These are phyloP conservation scores for Coniferiporia sulphurascens DNA, from an alignment of 1,284 basidiomycete species.

Conservation along the genomic window DNA sequence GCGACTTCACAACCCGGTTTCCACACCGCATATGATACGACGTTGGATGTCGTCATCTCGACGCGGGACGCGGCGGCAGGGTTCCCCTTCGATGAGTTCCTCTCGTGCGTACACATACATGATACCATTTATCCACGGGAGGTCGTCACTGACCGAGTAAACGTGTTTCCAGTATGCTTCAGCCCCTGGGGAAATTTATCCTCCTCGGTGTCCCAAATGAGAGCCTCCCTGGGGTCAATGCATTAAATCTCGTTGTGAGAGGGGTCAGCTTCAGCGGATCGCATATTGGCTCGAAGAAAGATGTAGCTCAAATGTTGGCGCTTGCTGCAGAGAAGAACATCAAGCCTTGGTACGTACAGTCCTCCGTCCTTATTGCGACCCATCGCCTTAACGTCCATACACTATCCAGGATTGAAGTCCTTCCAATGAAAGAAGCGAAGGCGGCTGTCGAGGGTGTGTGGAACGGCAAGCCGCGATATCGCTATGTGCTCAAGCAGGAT, in stretches of 20 bases:
- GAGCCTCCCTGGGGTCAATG: neutral
- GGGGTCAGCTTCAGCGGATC: slow-evolving; percentile 14
- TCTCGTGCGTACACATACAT: slow-evolving; percentile 23
- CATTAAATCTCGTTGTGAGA: slow-evolving; percentile 1
- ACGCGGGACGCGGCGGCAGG: slow-evolving; percentile 30
- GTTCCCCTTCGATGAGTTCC: slow-evolving; percentile 30
- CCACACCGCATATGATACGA: slow-evolving; percentile 34
- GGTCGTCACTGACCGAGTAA: neutral
- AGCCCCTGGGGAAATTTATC: slow-evolving; percentile 15
- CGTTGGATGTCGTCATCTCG: slow-evolving; percentile 42
- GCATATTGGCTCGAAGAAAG: slow-evolving; percentile 17
- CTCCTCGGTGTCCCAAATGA: slow-evolving; percentile 14
- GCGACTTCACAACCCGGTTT: slow-evolving; percentile 26
- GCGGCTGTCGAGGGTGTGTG: slow-evolving; percentile 50
- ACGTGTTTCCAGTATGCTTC: slow-evolving; percentile 9
- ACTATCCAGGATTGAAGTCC: slow-evolving; percentile 35
- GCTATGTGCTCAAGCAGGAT: slow-evolving; percentile 43
- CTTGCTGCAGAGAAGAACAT: slow-evolving; percentile 36
- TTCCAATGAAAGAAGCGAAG: slow-evolving; percentile 53
- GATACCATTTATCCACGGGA: too few species aligned
- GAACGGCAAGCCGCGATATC: slow-evolving; percentile 48
- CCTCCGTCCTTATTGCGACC: neutral
- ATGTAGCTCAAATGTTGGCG: slow-evolving; percentile 11
- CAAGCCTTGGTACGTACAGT: slow-evolving; percentile 25
- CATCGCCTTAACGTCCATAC: neutral